Conservation (phyloP, 225 moss, liverwort and hornwort species). For the Neckera pumila region DNA sequence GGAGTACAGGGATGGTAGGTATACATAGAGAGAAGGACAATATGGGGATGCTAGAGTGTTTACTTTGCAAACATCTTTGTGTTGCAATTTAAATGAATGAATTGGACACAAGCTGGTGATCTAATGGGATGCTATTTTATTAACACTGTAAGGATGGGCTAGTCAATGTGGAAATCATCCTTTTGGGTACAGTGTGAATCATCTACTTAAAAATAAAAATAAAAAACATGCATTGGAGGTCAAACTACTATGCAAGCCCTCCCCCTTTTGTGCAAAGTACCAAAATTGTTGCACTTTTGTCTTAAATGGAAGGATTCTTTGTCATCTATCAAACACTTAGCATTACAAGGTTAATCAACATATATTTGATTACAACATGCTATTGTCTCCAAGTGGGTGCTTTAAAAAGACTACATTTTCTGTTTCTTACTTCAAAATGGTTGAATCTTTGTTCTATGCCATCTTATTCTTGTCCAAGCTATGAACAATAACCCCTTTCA, state of each 20-base stretch:
- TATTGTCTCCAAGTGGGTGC: not conserved
- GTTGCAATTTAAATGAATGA: not conserved
- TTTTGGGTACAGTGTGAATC: not conserved
- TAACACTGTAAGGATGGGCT: not conserved
- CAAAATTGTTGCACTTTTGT: not conserved
- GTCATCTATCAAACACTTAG: not conserved
- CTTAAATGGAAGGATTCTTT: not conserved
- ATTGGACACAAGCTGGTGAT: not conserved
- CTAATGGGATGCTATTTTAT: not conserved
- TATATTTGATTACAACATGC: too few relatives aligned
- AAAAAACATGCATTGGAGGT: too few relatives aligned
- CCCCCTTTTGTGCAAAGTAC: not conserved
- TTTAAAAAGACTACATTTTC: not conserved
- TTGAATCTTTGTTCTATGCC: not conserved
- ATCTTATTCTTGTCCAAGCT: not conserved
- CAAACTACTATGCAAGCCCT: too few relatives aligned
- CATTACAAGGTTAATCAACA: fast-evolving
- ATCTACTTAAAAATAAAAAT: not conserved
- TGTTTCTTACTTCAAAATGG: not conserved
- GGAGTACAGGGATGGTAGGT: not conserved
- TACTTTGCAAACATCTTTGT: not conserved
- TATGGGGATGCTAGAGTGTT: not conserved
- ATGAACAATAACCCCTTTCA: not conserved
- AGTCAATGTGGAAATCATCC: not conserved
- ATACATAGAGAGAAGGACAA: not conserved